These are phyloP conservation scores for Colletotrichum australisinense DNA, from an alignment of 2,329 filamentous ascomycete species.

Conservation along the genomic window DNA sequence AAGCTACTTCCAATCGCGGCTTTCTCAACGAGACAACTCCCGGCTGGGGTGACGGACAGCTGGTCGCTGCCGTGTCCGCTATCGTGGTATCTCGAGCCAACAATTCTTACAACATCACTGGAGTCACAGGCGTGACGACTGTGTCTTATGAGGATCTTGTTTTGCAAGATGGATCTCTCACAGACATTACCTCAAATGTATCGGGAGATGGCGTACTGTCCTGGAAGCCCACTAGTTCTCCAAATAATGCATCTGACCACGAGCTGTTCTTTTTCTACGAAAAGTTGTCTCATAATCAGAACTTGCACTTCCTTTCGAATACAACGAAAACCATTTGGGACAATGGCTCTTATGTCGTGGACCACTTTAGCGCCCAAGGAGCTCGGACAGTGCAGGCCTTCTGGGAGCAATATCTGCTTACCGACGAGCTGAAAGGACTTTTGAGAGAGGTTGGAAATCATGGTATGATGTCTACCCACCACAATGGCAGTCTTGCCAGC, in stretches of 20 bases:
- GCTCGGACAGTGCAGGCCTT: conserved; percentile 49
- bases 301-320: neutral
- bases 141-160: conserved; percentile 1
- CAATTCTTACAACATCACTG: neutral
- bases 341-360: conserved; percentile 40
- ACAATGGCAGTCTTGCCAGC: too few species aligned
- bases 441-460: conserved; percentile 46
- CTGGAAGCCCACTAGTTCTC: too few species aligned
- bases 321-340: conserved; percentile 12
- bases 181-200: too few species aligned
- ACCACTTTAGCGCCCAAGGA: conserved; percentile 50
- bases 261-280: conserved; percentile 20
- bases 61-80: neutral
- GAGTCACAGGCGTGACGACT: neutral
- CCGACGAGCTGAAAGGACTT: conserved; percentile 40
- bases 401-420: conserved; percentile 51
- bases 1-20: too few species aligned
- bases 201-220: too few species aligned
- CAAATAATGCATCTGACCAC: neutral
- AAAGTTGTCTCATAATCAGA: neutral
- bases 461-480: neutral
- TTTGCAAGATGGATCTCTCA: neutral
- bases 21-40: conserved; percentile 46
- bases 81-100: neutral
- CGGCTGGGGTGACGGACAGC: conserved; percentile 44